phyloP scores from a whole-genome alignment of 495 filamentous ascomycete species.

The Terfezia claveryi region DNA sequence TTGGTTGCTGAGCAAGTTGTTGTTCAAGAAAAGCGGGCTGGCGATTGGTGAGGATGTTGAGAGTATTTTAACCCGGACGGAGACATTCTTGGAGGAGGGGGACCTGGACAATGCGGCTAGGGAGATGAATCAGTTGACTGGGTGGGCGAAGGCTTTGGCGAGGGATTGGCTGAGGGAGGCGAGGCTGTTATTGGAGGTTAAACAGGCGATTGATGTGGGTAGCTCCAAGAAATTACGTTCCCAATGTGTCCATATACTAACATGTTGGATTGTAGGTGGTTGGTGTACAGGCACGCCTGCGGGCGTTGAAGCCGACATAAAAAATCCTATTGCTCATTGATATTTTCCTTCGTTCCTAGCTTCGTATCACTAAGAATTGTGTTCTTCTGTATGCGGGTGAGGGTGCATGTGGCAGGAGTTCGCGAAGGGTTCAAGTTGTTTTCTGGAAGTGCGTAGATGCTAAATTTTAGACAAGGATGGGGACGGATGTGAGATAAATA shows the following conservation, averaged over 20 bases:
- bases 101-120: slow-evolving; percentile 73
- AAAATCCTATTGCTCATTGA: neutral
- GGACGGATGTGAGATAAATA: too few species aligned
- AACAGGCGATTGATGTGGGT: slow-evolving; percentile 84
- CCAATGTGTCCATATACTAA: neutral
- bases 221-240: neutral
- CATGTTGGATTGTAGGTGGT: neutral
- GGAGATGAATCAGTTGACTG: slow-evolving; percentile 78
- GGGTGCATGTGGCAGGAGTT: too few species aligned
- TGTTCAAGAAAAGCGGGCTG: slow-evolving; percentile 84
- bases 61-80: slow-evolving; percentile 70
- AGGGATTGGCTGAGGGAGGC: slow-evolving; percentile 83
- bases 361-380: neutral
- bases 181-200: slow-evolving; percentile 72
- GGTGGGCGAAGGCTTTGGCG: slow-evolving; percentile 86
- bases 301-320: neutral
- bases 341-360: neutral
- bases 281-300: neutral
- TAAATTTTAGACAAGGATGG: too few species aligned
- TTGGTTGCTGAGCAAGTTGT: slow-evolving; percentile 64
- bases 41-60: slow-evolving; percentile 81
- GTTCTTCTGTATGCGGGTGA: too few species aligned
- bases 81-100: slow-evolving; percentile 75
- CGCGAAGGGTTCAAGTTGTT: too few species aligned
- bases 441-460: too few species aligned